phyloP scores from a whole-genome alignment of 208 protist species.

The Trypanosoma cruzi region DNA sequence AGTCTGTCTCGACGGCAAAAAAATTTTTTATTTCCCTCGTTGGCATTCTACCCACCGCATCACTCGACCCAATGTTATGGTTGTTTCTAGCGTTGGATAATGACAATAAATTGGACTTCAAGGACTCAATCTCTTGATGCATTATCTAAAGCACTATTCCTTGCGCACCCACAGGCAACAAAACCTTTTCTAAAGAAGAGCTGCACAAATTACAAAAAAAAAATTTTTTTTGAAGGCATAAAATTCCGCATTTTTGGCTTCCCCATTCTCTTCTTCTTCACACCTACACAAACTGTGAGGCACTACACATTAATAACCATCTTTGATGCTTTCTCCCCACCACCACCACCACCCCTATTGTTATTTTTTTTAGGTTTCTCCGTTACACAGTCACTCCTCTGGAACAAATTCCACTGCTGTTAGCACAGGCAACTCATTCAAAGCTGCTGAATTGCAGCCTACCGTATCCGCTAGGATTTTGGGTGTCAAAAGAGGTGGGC shows the following conservation, averaged over 20 bases:
- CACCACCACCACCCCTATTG: too few relatives aligned
- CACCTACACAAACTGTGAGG: neutral
- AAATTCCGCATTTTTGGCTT: too few relatives aligned
- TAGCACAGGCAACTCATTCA: neutral
- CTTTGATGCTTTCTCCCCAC: neutral
- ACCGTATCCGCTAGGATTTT: neutral
- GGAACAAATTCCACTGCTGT: conserved; percentile 1
- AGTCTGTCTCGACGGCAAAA: conserved; percentile 13
- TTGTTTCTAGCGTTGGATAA: neutral
- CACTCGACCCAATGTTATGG: neutral
- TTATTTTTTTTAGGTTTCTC: neutral
- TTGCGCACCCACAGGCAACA: neutral
- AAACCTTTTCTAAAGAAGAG: neutral
- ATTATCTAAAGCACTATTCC: neutral
- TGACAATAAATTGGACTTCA: neutral
- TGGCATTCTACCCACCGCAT: neutral
- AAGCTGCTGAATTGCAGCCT: neutral
- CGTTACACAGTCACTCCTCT: neutral
- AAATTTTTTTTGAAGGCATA: too few relatives aligned
- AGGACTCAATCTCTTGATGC: neutral
- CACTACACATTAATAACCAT: neutral
- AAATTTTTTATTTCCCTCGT: conserved; percentile 4
- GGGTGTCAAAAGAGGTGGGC: neutral
- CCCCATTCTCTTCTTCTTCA: too few relatives aligned
- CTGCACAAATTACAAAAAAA: neutral